phyloP scores from a whole-genome alignment of 257 asterid species.

The Eustoma russellianum region DNA sequence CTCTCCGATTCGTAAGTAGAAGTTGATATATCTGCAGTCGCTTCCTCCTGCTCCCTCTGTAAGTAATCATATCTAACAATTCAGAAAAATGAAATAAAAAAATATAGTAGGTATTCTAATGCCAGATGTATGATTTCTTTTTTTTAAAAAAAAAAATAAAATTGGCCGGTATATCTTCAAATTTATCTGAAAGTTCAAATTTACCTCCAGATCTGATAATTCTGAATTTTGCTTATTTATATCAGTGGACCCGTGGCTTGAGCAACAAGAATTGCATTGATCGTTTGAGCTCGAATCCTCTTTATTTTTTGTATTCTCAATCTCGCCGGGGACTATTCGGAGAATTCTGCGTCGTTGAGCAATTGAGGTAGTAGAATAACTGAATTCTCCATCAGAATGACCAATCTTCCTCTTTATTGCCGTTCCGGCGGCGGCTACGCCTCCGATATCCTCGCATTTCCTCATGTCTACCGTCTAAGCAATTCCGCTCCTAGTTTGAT shows the following conservation, averaged over 20 bases:
- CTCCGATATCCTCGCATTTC: constrained; percentile 21
- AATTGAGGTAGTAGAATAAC: constrained; percentile 14
- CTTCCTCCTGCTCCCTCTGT: constrained; percentile 15
- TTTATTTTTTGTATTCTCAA: constrained; percentile 14
- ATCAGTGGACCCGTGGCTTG: constrained; percentile 35
- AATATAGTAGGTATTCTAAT: constrained; percentile 23
- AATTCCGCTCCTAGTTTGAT: background rate
- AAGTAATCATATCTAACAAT: too few species aligned
- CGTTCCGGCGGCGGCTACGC: constrained; percentile 4
- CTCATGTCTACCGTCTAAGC: constrained; percentile 14
- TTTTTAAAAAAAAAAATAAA: too few species aligned
- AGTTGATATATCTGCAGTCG: constrained; percentile 19
- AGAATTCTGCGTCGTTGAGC: constrained; percentile 25
- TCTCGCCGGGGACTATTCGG: constrained; percentile 18
- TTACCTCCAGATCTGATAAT: constrained; percentile 57
- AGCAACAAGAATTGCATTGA: constrained; percentile 30
- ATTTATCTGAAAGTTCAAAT: background rate
- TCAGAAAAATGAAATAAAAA: background rate
- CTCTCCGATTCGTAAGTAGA: constrained; percentile 33
- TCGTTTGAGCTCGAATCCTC: constrained; percentile 18
- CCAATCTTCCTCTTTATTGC: constrained; percentile 38
- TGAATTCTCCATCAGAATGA: constrained; percentile 15
- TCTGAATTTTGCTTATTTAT: constrained; percentile 19
- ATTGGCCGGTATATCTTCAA: background rate
- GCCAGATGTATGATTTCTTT: background rate